Percentiles rank a stretch among this genome's conserved stretches.
Conservation (phyloP, 768 basidiomycete species). For the Panaeolus cyanescens region DNA sequence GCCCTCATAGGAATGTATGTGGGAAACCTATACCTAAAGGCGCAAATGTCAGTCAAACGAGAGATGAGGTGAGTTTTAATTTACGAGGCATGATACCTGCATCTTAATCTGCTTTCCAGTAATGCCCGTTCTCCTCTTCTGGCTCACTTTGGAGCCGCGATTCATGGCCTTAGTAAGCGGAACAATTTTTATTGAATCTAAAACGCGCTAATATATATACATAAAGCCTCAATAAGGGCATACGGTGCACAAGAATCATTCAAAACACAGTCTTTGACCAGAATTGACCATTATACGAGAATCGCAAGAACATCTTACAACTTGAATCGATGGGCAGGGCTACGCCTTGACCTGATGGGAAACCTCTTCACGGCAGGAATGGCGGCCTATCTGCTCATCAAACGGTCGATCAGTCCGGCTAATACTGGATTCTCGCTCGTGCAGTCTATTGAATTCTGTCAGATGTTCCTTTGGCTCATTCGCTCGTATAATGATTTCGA, state of each 20-base stretch:
- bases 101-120: constrained; percentile 9
- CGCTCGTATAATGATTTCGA: constrained; percentile 47
- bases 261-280: constrained; percentile 44
- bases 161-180: constrained; percentile 56
- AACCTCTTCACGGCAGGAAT: constrained; percentile 54
- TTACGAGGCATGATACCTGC: constrained; percentile 10
- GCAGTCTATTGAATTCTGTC: constrained; percentile 62
- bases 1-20: constrained; percentile 43
- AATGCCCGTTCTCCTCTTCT: constrained; percentile 37
- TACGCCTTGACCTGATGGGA: constrained; percentile 63
- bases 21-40: constrained; percentile 45
- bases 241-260: constrained; percentile 61
- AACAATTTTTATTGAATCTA: background rate
- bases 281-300: constrained; percentile 56
- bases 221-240: constrained; percentile 58
- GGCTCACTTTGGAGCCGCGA: constrained; percentile 47
- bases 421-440: constrained; percentile 58
- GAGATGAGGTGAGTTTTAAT: constrained; percentile 43
- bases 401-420: constrained; percentile 32
- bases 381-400: constrained; percentile 56
- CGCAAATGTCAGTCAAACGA: constrained; percentile 49
- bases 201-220: background rate
- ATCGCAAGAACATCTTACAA: constrained; percentile 51
- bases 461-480: constrained; percentile 54
- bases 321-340: constrained; percentile 47